Evolutionary conservation across 2,329 filamentous ascomycete genomes (phyloP).

Genomic region (Elsinoe fawcettii): DNA sequence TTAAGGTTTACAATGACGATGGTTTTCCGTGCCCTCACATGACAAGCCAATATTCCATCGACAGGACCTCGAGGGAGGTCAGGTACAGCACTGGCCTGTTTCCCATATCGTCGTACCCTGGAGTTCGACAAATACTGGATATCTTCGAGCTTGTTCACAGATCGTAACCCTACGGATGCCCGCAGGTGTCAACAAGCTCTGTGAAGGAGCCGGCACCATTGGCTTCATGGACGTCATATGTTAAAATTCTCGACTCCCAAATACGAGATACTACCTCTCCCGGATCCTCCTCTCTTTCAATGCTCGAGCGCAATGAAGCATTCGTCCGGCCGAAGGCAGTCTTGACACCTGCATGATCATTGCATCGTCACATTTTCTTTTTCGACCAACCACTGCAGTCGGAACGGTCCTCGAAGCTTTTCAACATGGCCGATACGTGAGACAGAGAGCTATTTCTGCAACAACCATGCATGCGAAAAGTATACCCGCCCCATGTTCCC

Average conservation of each 20-base stretch:
- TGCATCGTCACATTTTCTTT: not conserved
- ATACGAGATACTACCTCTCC: slow-evolving; percentile 9
- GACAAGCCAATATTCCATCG: not conserved
- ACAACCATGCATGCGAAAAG: not conserved
- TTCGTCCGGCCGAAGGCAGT: not conserved
- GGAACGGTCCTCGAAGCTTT: not conserved
- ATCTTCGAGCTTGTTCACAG: not conserved
- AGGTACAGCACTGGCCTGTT: not conserved
- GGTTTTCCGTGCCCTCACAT: not conserved
- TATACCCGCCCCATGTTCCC: not conserved
- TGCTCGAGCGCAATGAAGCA: not conserved
- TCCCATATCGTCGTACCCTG: not conserved
- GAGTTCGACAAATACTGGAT: not conserved
- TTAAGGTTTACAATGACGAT: not conserved
- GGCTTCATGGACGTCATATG: slow-evolving; percentile 9
- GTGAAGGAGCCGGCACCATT: slow-evolving; percentile 5
- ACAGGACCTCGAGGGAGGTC: not conserved
- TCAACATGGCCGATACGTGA: slow-evolving; percentile 4
- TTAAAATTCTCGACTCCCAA: not conserved
- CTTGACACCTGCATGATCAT: slow-evolving; percentile 7
- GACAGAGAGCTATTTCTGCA: slow-evolving; percentile 9
- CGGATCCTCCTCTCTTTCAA: not conserved
- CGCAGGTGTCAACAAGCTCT: not conserved
- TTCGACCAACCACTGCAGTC: not conserved
- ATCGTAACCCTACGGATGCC: not conserved